Base-by-base conservation (phyloP, 345 rosid genomes). In the Eutrema yunnanense region DNA sequence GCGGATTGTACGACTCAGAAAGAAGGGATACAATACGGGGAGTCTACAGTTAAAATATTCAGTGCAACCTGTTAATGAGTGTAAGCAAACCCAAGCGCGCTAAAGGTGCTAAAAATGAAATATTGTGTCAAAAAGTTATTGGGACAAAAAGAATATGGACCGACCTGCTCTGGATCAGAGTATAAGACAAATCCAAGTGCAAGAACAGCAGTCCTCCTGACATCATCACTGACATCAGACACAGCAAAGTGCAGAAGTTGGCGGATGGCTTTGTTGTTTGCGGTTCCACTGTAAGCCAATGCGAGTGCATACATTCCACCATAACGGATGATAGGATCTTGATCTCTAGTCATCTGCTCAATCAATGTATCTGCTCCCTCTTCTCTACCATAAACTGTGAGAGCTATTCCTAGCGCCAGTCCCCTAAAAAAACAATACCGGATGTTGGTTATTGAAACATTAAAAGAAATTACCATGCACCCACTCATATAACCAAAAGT, bases 231-330 rank as follows among this genome's bases (percentile, higher is more conserved):
- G 61, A 88, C 97, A 81, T 94, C 98, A 57, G 96, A 94, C 41
- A 94, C 96, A 1, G 98, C 98, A 83, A 89, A 91, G 72, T 94
- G 97, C 68, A 94, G 86, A 41, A 94, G 84, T 83, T 94, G 96
- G 62, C 96, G 96, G 36, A 94, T 91, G 50, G 98, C 97, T 81
- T 89, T 94, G 84, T 94, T 94, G 85, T 94, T 94, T 44, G 96
- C 94, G 9, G 98, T 91, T 72, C 97, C 98, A 19, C 97, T 79
- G 73, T 91, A 94, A 27, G 98, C 97, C 84, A 94, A 80, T 58
- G 95, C 98, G 65, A 94, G 81, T 9, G 98, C 97, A 69, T 94
- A 94, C 96, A 94, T 91, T 54, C 98, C 97, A 77, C 98, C 97
- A 80, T 94, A 91, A 61, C 98, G 98, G 52, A 94, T 74, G 41